Base-by-base conservation (phyloP, 345 rosid genomes). In the Linum trigynum region DNA sequence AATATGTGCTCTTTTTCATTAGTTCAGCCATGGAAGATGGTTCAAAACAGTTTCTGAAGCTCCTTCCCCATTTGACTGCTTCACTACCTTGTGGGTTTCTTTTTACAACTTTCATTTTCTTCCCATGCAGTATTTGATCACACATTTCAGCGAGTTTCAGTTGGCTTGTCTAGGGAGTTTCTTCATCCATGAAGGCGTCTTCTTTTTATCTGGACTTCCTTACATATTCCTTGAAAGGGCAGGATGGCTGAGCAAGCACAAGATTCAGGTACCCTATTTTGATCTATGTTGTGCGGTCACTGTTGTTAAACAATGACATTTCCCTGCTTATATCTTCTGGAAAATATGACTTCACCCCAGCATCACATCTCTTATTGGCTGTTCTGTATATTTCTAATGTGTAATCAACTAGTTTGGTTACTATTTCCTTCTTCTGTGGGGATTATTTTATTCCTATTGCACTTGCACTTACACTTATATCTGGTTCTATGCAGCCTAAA, bases 171-270 rank as follows among this genome's bases (percentile, higher is more conserved):
- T 94, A 3, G 99, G 97, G 70, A 94, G 91, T 79, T 94, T 94
- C 76, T 77, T 90, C 59, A 78, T 94, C 67, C 99, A 94, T 42
- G 99, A 94, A 71, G 86, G 95, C 59, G 86, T 88, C 39, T 92
- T 88, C 63, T 94, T 94, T 85, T 82, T 90, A 48, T 84, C 95
- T 43, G 97, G 97, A 12, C 95, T 94, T 71, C 99, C 99, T 71
- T 94, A 80, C 73, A 83, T 94, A 65, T 80, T 65, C 71, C 75
- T 94, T 10, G 99, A 91, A 78, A 81, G 99, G 78, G 85, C 87
- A 2, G 96, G 96, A 66, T 77, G 84, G 75, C 77, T 94, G 12
- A 82, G 82, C 85, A 82, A 76, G 68, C 85, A 84, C 83, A 94
- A 88, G 76, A 94, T 90, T 66, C 97, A 94, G 99, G 99, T 94